Evolutionary conservation across 179 eudicot genomes (phyloP).

Genomic region (Camellia oleifera): DNA sequence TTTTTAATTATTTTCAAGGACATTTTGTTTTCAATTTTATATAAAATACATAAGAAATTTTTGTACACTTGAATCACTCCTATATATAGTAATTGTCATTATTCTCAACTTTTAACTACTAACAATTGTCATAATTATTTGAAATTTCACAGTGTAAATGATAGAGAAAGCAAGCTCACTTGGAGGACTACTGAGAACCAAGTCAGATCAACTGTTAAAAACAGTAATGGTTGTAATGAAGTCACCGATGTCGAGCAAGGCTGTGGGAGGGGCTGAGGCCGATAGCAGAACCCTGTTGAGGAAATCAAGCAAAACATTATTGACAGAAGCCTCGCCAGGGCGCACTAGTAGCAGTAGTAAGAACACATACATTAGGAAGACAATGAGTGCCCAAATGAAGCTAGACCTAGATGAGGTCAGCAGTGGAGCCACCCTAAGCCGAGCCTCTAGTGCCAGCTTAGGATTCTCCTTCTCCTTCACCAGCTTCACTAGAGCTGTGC

Average conservation of each 20-base stretch:
- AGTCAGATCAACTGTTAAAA: slow-evolving; percentile 74
- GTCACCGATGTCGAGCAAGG: slow-evolving; percentile 36
- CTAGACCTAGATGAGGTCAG: slow-evolving; percentile 57
- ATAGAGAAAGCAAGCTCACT: slow-evolving; percentile 66
- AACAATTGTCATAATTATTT: too few relatives aligned
- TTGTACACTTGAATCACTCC: too few relatives aligned
- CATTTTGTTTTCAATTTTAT: too few relatives aligned
- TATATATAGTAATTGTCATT: too few relatives aligned
- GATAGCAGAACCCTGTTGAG: slow-evolving; percentile 42
- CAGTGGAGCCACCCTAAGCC: slow-evolving; percentile 84
- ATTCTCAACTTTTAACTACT: too few relatives aligned
- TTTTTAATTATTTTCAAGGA: too few relatives aligned
- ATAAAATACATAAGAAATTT: too few relatives aligned
- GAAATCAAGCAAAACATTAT: slow-evolving; percentile 56
- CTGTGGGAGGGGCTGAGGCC: slow-evolving; percentile 25
- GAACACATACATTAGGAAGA: slow-evolving; percentile 66
- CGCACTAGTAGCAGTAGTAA: slow-evolving; percentile 22
- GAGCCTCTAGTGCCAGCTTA: slow-evolving; percentile 92
- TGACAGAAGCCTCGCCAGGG: slow-evolving; percentile 49
- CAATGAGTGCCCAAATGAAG: slow-evolving; percentile 81
- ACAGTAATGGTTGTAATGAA: slow-evolving; percentile 49
- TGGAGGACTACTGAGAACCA: slow-evolving; percentile 52
- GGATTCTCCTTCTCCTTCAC: slow-evolving; percentile 91
- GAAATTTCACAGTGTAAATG: too few relatives aligned
- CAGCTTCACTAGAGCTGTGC: slow-evolving; percentile 40